phyloP scores from a whole-genome alignment of 805 yeast genomes.

The Candida sanyiensis region DNA sequence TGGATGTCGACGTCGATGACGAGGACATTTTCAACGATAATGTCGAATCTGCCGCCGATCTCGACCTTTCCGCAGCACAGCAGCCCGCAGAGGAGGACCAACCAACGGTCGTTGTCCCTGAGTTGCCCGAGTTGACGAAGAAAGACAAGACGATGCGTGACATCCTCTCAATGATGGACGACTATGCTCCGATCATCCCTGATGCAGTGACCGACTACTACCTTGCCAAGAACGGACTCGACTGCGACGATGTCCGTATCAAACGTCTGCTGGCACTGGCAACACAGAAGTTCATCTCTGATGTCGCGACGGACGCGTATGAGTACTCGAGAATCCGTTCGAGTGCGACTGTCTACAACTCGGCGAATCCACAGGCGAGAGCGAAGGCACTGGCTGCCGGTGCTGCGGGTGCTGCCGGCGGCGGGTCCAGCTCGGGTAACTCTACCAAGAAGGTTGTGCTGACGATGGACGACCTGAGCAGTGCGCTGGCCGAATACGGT shows the following conservation, averaged over 20 bases:
- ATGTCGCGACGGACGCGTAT: conserved; percentile 93
- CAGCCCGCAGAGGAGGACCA: conserved; percentile 11
- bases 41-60: conserved; percentile 11
- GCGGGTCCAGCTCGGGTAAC: conserved; percentile 29
- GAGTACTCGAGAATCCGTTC: conserved; percentile 91
- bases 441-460: conserved; percentile 75
- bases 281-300: conserved; percentile 91
- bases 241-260: conserved; percentile 67
- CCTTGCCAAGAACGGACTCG: conserved; percentile 77
- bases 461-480: conserved; percentile 88
- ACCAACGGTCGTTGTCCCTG: conserved; percentile 25
- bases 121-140: conserved; percentile 61
- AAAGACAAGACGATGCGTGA: conserved; percentile 82
- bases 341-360: conserved; percentile 77
- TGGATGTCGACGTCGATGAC: conserved; percentile 25
- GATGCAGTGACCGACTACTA: conserved; percentile 95
- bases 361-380: conserved; percentile 79
- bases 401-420: conserved; percentile 37
- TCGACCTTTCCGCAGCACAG: conserved; percentile 5
- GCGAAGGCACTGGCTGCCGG: conserved; percentile 75
- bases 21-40: conserved; percentile 25
- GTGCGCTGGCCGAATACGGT: conserved; percentile 91
- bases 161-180: conserved; percentile 83
- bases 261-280: conserved; percentile 80
- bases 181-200: conserved; percentile 92